Evolutionary conservation across 2,329 filamentous ascomycete species (phyloP).

Genomic region (Nemania sp.): DNA sequence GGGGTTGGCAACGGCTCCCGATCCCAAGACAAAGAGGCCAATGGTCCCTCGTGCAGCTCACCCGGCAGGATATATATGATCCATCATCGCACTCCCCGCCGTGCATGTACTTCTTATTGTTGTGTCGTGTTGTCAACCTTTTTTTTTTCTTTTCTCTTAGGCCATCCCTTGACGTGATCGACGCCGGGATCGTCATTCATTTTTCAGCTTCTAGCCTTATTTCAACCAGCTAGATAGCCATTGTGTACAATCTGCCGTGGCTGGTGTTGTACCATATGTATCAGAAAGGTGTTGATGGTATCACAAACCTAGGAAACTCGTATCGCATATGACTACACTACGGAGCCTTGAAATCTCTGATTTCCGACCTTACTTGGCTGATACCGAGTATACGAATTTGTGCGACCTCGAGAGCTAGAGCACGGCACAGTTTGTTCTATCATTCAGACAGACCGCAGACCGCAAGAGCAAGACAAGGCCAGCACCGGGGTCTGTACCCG

Average conservation of each 20-base stretch:
- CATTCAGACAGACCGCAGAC: neutral
- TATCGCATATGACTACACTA: constrained; percentile 33
- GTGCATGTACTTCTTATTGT: constrained; percentile 28
- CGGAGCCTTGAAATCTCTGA: neutral
- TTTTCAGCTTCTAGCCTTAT: constrained; percentile 46
- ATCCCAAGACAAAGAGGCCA: constrained; percentile 41
- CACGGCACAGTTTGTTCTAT: neutral
- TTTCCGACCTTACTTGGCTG: neutral
- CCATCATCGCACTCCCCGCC: constrained; percentile 38
- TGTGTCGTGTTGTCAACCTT: constrained; percentile 28
- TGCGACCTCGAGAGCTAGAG: constrained; percentile 19
- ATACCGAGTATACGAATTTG: constrained; percentile 15
- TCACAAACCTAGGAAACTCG: constrained; percentile 27
- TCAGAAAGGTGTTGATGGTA: constrained; percentile 36
- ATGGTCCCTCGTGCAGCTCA: constrained; percentile 33
- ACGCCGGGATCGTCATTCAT: constrained; percentile 40
- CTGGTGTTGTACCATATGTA: constrained; percentile 29
- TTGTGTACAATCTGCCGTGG: constrained; percentile 27
- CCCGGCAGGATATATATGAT: constrained; percentile 45
- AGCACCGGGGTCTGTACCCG: constrained; percentile 8
- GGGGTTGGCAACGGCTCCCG: constrained; percentile 36
- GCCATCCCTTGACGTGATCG: constrained; percentile 39
- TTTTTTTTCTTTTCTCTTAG: constrained; percentile 18
- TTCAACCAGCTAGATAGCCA: constrained; percentile 38
- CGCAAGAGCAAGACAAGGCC: too few species aligned